Evolutionary conservation across 768 basidiomycete species (phyloP), one percentile per base, ranked within the genome.

Genomic region (Sporobolomyces pararoseus): DNA sequence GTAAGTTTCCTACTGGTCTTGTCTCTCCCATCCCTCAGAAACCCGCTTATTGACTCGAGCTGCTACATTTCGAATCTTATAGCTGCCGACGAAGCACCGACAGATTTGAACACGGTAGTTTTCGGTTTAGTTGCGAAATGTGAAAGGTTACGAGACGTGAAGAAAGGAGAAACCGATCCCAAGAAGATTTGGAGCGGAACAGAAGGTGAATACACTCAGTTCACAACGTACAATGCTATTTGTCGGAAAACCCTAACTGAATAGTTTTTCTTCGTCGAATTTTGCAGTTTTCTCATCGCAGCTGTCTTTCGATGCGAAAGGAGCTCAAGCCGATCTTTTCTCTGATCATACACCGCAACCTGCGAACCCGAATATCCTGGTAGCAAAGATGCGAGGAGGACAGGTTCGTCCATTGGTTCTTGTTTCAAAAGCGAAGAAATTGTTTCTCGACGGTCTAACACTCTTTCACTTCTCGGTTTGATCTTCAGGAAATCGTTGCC

Each of bases 351-450:
- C 83, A 0, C 90, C 91, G 2, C 82, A 81, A 9, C 85, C 91
- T 4, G 88, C 86, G 19, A 89, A 90, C 74, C 82, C 82, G 7
- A 86, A 96, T 76, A 93, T 96, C 66, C 88, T 98, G 34, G 82
- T 99, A 32, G 89, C 88, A 3, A 98, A 98, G 79, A 81, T 98
- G 60, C 83, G 94, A 52, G 95, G 95, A 0, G 95, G 94, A 7
- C 96, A 99, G 78, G 81, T 80, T 51, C 29, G 79, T 68, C 9
- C 39, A 10, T 14, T 25, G 27, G 37, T 35, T 25, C 3, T 16
- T 32, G 34, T 19, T 7, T 29, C 35, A 13, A 47, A 13, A 13
- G 46, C 13, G 46, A 21, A 47, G 46, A 47, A 47, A 47, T 21
- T 23, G 46, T n/a, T n/a, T n/a, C n/a, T n/a, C n/a, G n/a, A n/a